Conservation (phyloP, 805 yeast genomes). For the Saturnispora besseyi region DNA sequence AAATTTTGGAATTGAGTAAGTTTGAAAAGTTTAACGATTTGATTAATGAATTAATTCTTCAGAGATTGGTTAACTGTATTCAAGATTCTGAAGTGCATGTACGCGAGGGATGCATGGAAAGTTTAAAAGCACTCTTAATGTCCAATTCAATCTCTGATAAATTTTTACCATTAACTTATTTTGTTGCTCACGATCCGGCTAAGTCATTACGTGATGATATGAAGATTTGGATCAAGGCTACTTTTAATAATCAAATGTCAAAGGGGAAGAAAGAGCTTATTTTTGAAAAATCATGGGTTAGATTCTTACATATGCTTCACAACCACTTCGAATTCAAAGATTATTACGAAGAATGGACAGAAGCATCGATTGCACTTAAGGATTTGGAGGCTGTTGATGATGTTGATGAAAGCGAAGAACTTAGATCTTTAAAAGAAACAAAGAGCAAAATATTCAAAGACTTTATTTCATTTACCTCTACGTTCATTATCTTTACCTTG, state of each 20-base stretch:
- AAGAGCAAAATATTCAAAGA: conserved; percentile 5
- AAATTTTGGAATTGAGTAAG: conserved; percentile 56
- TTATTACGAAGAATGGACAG: conserved; percentile 23
- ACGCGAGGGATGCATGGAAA: conserved; percentile 41
- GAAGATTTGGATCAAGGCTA: conserved; percentile 64
- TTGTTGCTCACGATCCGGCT: conserved; percentile 71
- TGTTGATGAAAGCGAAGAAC: conserved; percentile 2
- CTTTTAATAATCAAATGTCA: conserved; percentile 31
- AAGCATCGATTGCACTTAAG: conserved; percentile 4
- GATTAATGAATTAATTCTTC: conserved; percentile 44
- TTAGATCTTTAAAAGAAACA: conserved; percentile 26
- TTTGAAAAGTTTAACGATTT: conserved; percentile 41
- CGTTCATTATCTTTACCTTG: conserved; percentile 52
- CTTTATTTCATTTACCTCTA: conserved; percentile 43
- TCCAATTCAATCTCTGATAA: conserved; percentile 49
- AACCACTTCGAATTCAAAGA: conserved; percentile 62
- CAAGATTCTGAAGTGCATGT: conserved; percentile 60
- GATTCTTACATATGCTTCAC: conserved; percentile 61
- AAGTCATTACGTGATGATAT: conserved; percentile 38
- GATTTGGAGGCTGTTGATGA: conserved; percentile 12
- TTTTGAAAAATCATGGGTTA: conserved; percentile 58
- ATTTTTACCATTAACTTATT: conserved; percentile 59
- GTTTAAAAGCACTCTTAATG: conserved; percentile 43
- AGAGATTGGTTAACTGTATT: conserved; percentile 45
- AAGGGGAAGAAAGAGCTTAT: conserved; percentile 33